These are phyloP conservation scores for Fusarium veterinarium DNA, from an alignment of 2,329 filamentous ascomycete genomes.

Conservation along the genomic window DNA sequence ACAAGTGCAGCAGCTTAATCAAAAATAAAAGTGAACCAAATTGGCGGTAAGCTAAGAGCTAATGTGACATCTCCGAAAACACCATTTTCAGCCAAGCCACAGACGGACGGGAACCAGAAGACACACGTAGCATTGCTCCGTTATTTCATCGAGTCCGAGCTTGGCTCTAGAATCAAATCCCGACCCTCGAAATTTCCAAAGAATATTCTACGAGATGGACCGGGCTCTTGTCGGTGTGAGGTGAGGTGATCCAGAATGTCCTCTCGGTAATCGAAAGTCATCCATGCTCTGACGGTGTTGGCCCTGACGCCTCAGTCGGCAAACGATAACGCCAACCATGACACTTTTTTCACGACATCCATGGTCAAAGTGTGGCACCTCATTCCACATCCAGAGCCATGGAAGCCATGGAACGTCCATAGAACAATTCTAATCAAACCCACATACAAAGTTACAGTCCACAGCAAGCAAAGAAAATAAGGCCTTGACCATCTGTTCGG, in stretches of 20 bases:
- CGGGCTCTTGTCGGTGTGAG: constrained; percentile 27
- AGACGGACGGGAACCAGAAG: constrained; percentile 4
- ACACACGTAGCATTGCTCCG: constrained; percentile 13
- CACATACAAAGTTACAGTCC: constrained; percentile 1
- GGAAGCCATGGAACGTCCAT: constrained; percentile 11
- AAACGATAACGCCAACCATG: constrained; percentile 13
- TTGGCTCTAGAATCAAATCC: constrained; percentile 35
- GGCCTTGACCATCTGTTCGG: neutral
- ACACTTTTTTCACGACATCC: neutral
- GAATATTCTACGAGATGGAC: constrained; percentile 22
- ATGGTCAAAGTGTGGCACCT: constrained; percentile 8
- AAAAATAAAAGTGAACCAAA: constrained; percentile 35
- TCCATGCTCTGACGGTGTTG: constrained; percentile 15
- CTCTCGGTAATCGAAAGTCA: constrained; percentile 32
- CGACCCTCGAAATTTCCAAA: constrained; percentile 28
- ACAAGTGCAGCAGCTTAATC: constrained; percentile 14
- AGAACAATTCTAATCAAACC: constrained; percentile 20
- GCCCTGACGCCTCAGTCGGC: constrained; percentile 31
- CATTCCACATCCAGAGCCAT: neutral
- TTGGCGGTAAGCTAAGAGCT: constrained; percentile 33
- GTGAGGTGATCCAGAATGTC: constrained; percentile 16
- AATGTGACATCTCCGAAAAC: constrained; percentile 13
- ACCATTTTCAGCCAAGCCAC: constrained; percentile 20
- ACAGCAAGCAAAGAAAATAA: neutral
- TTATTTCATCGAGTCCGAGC: constrained; percentile 26